Conservation (phyloP, 1,284 basidiomycete genomes). For the Papiliotrema fonsecae region DNA sequence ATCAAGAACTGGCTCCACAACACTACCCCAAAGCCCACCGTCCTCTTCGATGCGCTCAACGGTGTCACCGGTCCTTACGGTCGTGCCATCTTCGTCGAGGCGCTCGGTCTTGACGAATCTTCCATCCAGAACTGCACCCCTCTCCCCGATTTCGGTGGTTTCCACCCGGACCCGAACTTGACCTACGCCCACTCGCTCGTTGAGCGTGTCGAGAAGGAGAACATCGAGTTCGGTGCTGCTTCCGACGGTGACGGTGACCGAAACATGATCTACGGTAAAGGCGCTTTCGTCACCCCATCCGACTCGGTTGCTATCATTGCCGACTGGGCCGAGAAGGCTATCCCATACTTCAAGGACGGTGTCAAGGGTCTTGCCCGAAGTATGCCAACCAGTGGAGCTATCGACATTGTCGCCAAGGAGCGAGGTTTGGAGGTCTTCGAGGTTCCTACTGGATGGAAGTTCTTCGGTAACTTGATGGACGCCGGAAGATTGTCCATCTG, state of each 20-base stretch:
- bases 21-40: slow-evolving; percentile 60
- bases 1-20: slow-evolving; percentile 85
- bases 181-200: slow-evolving; percentile 96
- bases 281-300: slow-evolving; percentile 94
- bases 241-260: slow-evolving; percentile 96
- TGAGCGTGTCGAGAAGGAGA: slow-evolving; percentile 78
- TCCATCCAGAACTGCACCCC: slow-evolving; percentile 90
- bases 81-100: slow-evolving; percentile 75
- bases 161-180: slow-evolving; percentile 96
- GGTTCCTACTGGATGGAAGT: slow-evolving; percentile 94
- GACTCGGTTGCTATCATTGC: slow-evolving; percentile 99
- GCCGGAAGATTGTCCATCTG: slow-evolving; percentile 95
- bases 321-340: slow-evolving; percentile 85
- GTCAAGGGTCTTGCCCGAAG: slow-evolving; percentile 91
- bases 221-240: slow-evolving; percentile 91
- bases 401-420: slow-evolving; percentile 92
- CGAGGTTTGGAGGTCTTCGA: slow-evolving; percentile 93
- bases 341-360: slow-evolving; percentile 92
- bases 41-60: slow-evolving; percentile 93
- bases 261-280: slow-evolving; percentile 99
- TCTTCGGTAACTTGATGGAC: slow-evolving; percentile 99
- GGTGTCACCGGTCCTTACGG: slow-evolving; percentile 98
- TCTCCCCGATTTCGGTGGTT: slow-evolving; percentile 90
- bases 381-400: slow-evolving; percentile 96
- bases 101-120: slow-evolving; percentile 71